Evolutionary conservation across 2,329 filamentous ascomycete species (phyloP), one percentile per base, ranked within the genome.

Genomic region (Colletotrichum chrysophilum): DNA sequence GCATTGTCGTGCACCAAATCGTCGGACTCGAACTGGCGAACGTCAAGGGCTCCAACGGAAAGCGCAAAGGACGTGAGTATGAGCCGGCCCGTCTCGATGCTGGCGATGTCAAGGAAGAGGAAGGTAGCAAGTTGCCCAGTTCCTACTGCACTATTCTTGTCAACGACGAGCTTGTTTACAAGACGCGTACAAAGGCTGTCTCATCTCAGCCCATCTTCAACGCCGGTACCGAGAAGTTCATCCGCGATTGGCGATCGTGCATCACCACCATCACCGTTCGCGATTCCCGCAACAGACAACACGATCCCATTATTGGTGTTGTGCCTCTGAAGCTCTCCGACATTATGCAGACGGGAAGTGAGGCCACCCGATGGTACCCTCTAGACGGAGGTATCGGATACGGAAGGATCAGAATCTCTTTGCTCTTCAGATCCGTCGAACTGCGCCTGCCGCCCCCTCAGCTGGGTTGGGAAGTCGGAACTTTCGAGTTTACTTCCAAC

Each of bases 171-270:
- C 85, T 98, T 79, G 91, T 96, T 21, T 98, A 98, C 88, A 96
- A 96, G 81, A 98, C 96, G n/a, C 92, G 97, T 81, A 92, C 95
- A 43, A 98, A 99, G 88, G 96, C 96, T 5, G 94, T 98, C 9
- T 97, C 94, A 43, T 97, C 95, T 68, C 96, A 97, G 83, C 97
- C 97, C 2, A 98, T 98, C 78, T 98, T 98, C 89, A 98, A 98
- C 80, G 96, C 97, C 4, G 96, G 96, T 75, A 98, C 96, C 0
- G 97, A 99, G 82, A 92, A 94, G 14, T 98, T 98, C 80, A 88
- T 98, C 34, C 93, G 96, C 26, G 96, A 99, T 82, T 99, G 97
- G 97, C 91, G 95, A 77, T 97, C 95, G 21, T 90, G 91, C 61
- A 94, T 98, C 73, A 90, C 98, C 70, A 98, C 96, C 0, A 89